phyloP scores from a whole-genome alignment of 176 grass and related monocot species.

The Pontederia crassipes region DNA sequence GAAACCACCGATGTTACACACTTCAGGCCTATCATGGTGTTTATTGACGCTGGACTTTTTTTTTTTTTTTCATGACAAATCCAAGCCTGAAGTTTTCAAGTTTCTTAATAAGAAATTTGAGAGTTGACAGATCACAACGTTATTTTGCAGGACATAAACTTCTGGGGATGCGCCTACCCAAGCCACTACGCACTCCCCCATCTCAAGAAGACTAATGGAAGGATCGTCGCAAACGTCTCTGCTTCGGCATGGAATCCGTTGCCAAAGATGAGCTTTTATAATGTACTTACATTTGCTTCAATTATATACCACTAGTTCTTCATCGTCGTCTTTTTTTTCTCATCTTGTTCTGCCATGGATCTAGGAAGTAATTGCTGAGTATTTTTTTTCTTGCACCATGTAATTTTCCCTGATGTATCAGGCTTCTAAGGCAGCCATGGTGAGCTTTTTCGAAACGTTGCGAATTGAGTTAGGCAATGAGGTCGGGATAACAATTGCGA shows the following conservation, averaged over 20 bases:
- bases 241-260: slow-evolving; percentile 26
- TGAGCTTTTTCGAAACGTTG: slow-evolving; percentile 64
- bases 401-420: slow-evolving; percentile 15
- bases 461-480: slow-evolving; percentile 38
- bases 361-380: not conserved
- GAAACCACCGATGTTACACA: slow-evolving; percentile 32
- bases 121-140: not conserved
- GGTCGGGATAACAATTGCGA: slow-evolving; percentile 52
- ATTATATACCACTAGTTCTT: not conserved
- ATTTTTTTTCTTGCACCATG: not conserved
- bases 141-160: slow-evolving; percentile 45
- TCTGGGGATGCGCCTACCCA: slow-evolving; percentile 56
- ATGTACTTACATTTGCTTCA: slow-evolving; percentile 21
- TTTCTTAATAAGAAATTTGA: too few species aligned
- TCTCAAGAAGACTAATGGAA: slow-evolving; percentile 48
- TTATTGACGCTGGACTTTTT: not conserved
- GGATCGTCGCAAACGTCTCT: slow-evolving; percentile 49
- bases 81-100: not conserved
- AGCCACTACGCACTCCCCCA: slow-evolving; percentile 44
- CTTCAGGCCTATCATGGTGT: slow-evolving; percentile 48
- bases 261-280: slow-evolving; percentile 80
- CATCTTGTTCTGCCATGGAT: not conserved
- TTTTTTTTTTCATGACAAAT: not conserved
- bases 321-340: not conserved
- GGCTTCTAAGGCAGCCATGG: slow-evolving; percentile 55